Evolutionary conservation across 176 grass and related monocot genomes (phyloP).

Genomic region (Dactylis glomerata): DNA sequence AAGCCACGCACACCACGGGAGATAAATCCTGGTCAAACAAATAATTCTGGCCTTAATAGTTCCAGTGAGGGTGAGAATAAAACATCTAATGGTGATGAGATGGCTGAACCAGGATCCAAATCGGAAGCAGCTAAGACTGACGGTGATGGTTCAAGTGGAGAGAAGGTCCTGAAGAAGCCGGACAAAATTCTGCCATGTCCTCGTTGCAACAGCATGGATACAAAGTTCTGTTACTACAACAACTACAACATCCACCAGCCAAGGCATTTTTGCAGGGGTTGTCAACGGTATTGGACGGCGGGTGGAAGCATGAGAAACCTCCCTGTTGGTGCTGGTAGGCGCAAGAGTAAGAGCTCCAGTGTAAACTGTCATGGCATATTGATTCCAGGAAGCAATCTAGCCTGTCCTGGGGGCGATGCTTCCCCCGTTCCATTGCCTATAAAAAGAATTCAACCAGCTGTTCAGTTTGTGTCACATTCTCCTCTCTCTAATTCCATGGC

Average conservation of each 20-base stretch:
- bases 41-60: slow-evolving; percentile 46
- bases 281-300: slow-evolving; percentile 98
- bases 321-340: slow-evolving; percentile 80
- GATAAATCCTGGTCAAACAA: slow-evolving; percentile 12
- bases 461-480: slow-evolving; percentile 45
- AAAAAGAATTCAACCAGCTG: slow-evolving; percentile 36
- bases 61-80: slow-evolving; percentile 35
- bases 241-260: slow-evolving; percentile 88
- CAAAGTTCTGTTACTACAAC: slow-evolving; percentile 81
- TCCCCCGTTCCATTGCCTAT: slow-evolving; percentile 16
- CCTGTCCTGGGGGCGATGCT: slow-evolving; percentile 18
- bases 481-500: slow-evolving; percentile 30
- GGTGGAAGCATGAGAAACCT: slow-evolving; percentile 94
- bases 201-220: slow-evolving; percentile 73
- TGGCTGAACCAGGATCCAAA: slow-evolving; percentile 37
- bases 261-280: slow-evolving; percentile 91
- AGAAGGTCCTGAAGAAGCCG: slow-evolving; percentile 68
- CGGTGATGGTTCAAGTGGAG: slow-evolving; percentile 3
- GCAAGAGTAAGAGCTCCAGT: slow-evolving; percentile 82
- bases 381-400: slow-evolving; percentile 35
- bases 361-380: slow-evolving; percentile 39
- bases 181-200: slow-evolving; percentile 82
- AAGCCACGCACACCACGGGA: slow-evolving; percentile 24
- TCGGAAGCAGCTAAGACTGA: slow-evolving; percentile 12
- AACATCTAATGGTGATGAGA: slow-evolving; percentile 10